Conservation (phyloP, 1,284 basidiomycete genomes). For the Fomitiporia mediterranea region DNA sequence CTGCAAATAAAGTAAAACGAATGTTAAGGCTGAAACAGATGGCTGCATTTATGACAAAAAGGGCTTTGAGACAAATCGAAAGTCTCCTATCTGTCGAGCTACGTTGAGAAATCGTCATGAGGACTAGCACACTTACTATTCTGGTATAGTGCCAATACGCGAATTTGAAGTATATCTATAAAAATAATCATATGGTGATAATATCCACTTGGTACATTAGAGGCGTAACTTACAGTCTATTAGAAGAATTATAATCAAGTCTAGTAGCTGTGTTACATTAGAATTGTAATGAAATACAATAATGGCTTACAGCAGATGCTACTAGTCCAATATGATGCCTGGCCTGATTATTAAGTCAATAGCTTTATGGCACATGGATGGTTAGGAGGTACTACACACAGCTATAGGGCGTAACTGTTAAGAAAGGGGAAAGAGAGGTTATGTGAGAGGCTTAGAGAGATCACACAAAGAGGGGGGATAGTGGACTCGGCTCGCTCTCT, state of each 20-base stretch:
- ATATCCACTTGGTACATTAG: not conserved
- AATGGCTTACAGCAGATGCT: not conserved
- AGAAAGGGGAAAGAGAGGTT: too few species aligned
- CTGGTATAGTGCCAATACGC: constrained; percentile 2
- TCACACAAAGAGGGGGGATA: too few species aligned
- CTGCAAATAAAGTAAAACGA: not conserved
- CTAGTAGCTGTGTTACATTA: not conserved
- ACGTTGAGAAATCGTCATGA: not conserved
- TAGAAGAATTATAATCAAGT: not conserved
- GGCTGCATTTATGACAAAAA: not conserved
- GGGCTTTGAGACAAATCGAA: not conserved
- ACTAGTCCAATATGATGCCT: not conserved
- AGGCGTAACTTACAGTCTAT: not conserved
- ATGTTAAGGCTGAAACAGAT: not conserved
- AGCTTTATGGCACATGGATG: not conserved
- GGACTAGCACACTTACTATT: not conserved
- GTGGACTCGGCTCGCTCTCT: too few species aligned
- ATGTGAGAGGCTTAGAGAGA: too few species aligned
- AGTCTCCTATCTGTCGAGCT: not conserved
- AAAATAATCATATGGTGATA: not conserved
- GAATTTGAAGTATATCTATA: constrained; percentile 5
- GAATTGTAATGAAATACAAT: not conserved
- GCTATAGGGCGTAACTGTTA: too few species aligned
- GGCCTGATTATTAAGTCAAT: not conserved
- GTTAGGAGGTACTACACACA: not conserved